Base-by-base conservation (phyloP, 2,329 filamentous ascomycete species). In the Onygenales sp. region DNA sequence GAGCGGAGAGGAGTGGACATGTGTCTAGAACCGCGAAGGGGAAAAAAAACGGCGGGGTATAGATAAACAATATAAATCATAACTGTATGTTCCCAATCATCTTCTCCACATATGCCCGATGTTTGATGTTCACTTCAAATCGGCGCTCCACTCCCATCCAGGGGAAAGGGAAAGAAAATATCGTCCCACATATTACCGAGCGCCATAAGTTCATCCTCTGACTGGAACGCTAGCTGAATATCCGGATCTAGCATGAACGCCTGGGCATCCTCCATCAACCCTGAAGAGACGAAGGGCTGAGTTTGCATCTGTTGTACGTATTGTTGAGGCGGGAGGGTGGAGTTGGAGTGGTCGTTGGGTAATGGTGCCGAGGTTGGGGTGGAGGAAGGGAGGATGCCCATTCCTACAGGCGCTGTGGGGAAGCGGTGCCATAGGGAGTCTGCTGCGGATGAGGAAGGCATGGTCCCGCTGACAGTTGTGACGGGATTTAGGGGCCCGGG, bases 131-230 rank as follows among this genome's bases (percentile, higher is more conserved):
- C 34, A 10, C 17, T 3, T 49, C 36, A 40, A 3, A 32, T 31
- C 17, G 39, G 27, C 14, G 27, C 8, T 14, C 27, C 32, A 32
- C 2, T 21, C 21, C 34, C 45, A 43, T 53, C 51, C 11, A 48
- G 37, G 34, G n/a, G 48, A 10, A 40, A 56, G 27, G 21, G 44
- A 42, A 44, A 56, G 48, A 57, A 54, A 14, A 57, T 53, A 31
- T 58, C 55, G 45, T 58, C 57, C 53, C 52, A 58, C 14, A 58
- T 47, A 52, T 54, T 55, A 10, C 55, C 55, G 13, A 51, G 9
- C n/a, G 13, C 49, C 9, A 37, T 39, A 14, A 51, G 8, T 21
- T 51, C 49, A 13, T 51, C 49, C 3, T 14, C 11, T 39, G 9
- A 21, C 39, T 44, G 39, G 32, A 51, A 42, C 40, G 31, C 27